Percentiles rank a stretch among this genome's conserved stretches.
Evolutionary conservation across 129 eudicot genomes (phyloP).

Genomic region (Lactuca saligna): DNA sequence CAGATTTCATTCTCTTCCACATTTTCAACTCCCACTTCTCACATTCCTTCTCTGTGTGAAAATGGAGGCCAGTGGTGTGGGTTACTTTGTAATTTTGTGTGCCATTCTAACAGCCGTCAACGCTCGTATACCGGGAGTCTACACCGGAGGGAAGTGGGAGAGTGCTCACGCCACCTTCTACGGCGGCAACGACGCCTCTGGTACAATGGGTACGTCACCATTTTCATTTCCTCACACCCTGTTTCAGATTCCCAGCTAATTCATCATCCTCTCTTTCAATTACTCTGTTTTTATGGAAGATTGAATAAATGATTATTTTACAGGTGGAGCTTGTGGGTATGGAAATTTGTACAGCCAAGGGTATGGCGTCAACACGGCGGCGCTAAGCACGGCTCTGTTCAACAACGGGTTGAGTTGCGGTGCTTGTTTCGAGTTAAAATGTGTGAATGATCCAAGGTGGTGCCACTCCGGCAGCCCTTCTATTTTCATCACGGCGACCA

Average conservation of each 20-base stretch:
- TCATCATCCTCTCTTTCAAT: neutral
- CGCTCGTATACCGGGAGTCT: constrained; percentile 58
- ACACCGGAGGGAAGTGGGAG: constrained; percentile 59
- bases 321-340: constrained; percentile 75
- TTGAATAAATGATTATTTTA: neutral
- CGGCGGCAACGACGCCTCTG: constrained; percentile 75
- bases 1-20: constrained; percentile 34
- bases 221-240: neutral
- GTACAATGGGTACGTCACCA: constrained; percentile 61
- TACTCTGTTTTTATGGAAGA: neutral
- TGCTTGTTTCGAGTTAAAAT: constrained; percentile 58
- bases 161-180: constrained; percentile 76
- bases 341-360: constrained; percentile 73
- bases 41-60: constrained; percentile 13
- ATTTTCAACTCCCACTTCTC: constrained; percentile 22
- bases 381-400: constrained; percentile 63
- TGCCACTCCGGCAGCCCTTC: constrained; percentile 68
- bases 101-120: constrained; percentile 21
- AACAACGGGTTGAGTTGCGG: constrained; percentile 67
- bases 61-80: constrained; percentile 29
- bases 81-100: constrained; percentile 16
- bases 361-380: constrained; percentile 65
- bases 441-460: constrained; percentile 55
- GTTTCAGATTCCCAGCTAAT: neutral
- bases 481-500: constrained; percentile 59